Evolutionary conservation across 495 filamentous ascomycete genomes (phyloP), one percentile per base, ranked within the genome.

Genomic region (Rhypophila decipiens): DNA sequence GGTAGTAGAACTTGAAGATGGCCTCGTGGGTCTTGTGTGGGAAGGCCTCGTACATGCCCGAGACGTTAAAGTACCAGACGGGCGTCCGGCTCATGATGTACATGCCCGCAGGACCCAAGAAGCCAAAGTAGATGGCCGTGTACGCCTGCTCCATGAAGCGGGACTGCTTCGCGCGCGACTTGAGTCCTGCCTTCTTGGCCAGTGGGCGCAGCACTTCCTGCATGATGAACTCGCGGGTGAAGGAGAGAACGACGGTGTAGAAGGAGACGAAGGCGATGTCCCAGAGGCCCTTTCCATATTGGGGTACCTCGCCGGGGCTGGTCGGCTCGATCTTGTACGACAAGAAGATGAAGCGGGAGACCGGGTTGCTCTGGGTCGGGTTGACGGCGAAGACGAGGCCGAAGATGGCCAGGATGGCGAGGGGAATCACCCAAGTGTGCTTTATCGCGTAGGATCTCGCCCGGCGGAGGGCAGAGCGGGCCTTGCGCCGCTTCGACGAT

Each of bases 111-210:
- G 94, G 93, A 4, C 89, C 88, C 46, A 95, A 81, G 44, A 96
- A 58, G 9, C 67, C 80, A 59, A 96, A 96, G 72, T 98, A 98
- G 24, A 96, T 73, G n/a, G 89, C 93, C 2, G 91, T 96, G 71
- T 98, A 98, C 54, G 86, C 78, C 67, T 98, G 93, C 66, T 98
- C 93, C 88, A 96, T 94, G 75, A 95, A 97, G 13, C 93, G 83
- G 9, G 86, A 76, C 43, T 90, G 87, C 71, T 96, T 98, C 36
- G 78, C 80, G 24, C 83, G 79, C 39, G 77, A 79, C 36, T 69
- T 77, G 54, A 98, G 81, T 3, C 89, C 88, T 41, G 69, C 79
- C 47, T 71, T 73, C 21, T 80, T 69, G 3, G 90, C 90, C 54
- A 88, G 65, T 0, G 88, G 93, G 5, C 87, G 86, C 45, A 97